Evolutionary conservation across 495 filamentous ascomycete species (phyloP).

Genomic region (Massariosphaeria phaeospora): DNA sequence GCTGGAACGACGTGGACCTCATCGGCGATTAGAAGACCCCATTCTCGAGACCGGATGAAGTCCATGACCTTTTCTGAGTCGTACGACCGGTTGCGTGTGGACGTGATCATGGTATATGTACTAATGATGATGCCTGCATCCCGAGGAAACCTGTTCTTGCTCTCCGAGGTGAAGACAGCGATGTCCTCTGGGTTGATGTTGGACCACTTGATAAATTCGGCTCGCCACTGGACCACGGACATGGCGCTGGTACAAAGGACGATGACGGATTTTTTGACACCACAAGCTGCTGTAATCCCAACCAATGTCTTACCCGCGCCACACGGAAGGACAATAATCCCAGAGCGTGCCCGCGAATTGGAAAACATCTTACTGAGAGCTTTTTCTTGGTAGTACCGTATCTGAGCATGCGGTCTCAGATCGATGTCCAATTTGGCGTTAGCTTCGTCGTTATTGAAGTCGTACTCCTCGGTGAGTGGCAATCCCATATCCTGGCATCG

Average conservation of each 20-base stretch:
- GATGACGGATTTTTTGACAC: conserved; percentile 92
- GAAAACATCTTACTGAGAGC: conserved; percentile 98
- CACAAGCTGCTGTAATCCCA: conserved; percentile 93
- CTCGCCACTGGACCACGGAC: conserved; percentile 95
- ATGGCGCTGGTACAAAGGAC: conserved; percentile 95
- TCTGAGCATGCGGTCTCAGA: conserved; percentile 74
- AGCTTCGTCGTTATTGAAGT: conserved; percentile 86
- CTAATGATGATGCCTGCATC: conserved; percentile 94
- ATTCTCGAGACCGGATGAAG: conserved; percentile 84
- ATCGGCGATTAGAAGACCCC: conserved; percentile 96
- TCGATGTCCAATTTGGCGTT: conserved; percentile 93
- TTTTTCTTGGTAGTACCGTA: conserved; percentile 92
- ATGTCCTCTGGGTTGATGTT: conserved; percentile 93
- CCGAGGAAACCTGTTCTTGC: conserved; percentile 82
- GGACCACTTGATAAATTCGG: conserved; percentile 95
- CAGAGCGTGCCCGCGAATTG: conserved; percentile 92
- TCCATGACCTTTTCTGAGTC: conserved; percentile 98
- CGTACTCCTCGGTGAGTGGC: conserved; percentile 93
- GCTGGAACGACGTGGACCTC: conserved; percentile 98
- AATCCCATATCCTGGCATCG: conserved; percentile 79
- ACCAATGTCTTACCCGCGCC: conserved; percentile 97
- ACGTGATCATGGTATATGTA: conserved; percentile 97
- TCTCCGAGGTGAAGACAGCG: conserved; percentile 89
- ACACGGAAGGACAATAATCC: conserved; percentile 95
- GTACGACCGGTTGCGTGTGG: conserved; percentile 76